These are phyloP conservation scores for Penicillium soppii DNA, from an alignment of 495 filamentous ascomycete genomes.

Conservation along the genomic window DNA sequence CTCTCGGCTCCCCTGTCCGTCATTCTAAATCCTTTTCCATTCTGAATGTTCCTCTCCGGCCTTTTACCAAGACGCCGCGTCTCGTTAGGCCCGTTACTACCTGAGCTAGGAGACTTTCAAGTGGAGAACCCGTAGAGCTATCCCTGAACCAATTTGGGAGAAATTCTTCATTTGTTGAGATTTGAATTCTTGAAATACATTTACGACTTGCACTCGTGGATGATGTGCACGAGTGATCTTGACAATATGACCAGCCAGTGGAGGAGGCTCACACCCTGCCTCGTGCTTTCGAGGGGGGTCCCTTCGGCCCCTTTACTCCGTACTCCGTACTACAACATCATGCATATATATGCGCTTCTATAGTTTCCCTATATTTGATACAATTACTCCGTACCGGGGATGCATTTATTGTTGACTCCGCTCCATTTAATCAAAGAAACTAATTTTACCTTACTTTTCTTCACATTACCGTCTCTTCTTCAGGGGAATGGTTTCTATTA, in stretches of 20 bases:
- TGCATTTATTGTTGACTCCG: neutral
- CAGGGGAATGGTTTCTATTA: too few species aligned
- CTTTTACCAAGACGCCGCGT: neutral
- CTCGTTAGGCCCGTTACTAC: constrained; percentile 10
- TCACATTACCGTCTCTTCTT: too few species aligned
- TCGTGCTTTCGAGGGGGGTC: constrained; percentile 19
- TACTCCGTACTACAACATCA: too few species aligned
- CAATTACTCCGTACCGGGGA: neutral
- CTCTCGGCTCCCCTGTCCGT: constrained; percentile 14
- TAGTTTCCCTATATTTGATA: constrained; percentile 8
- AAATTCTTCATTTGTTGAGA: neutral
- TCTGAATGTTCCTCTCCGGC: neutral
- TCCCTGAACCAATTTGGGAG: neutral
- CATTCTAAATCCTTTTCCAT: neutral
- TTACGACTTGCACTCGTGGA: too few species aligned
- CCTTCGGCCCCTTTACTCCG: neutral
- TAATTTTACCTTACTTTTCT: too few species aligned
- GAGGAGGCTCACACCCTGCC: constrained; percentile 21
- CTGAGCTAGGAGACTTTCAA: constrained; percentile 9
- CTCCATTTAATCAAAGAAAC: neutral
- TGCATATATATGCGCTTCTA: too few species aligned
- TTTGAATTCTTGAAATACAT: too few species aligned
- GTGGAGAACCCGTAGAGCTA: constrained; percentile 2
- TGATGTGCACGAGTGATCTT: constrained; percentile 20
- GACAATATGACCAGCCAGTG: too few species aligned